Base-by-base conservation (phyloP, 208 protist species). In the Phytomonas francai region DNA sequence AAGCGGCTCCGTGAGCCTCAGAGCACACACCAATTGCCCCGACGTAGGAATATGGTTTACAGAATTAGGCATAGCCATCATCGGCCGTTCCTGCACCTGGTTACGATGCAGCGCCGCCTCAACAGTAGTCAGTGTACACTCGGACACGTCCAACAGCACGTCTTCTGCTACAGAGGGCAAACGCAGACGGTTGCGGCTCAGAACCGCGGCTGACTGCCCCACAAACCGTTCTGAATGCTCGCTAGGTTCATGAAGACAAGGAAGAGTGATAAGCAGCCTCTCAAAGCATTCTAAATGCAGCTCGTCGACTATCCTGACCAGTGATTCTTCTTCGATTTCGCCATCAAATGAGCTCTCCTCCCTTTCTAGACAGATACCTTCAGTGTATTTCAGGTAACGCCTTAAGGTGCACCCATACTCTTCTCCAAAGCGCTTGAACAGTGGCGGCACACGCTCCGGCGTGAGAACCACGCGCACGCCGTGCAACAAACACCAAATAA, bases 361-460 rank as follows among this genome's bases (percentile, higher is more conserved):
- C 25, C 25, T 25, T 54, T 25, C 45, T 25, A 22, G 45, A 9
- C 45, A 54, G 19, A 54, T 25, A 54, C 11, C 45, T 54, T 54
- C 45, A 25, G 5, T 25, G 25, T 54, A 19, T 9, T 22, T 22
- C 19, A 54, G 45, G 22, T 54, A 19, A 54, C 16, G 8, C 45
- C 71, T 63, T 30, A 83, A 61, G 36, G 58, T 59, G 0, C 34
- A 22, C 11, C 72, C 36, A 32, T 80, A 67, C 5, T 65, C 74
- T 22, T 71, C 70, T n/a, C 81, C 78, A 61, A 85, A 86, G 1
- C 45, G 39, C 60, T 80, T 78, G 22, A 88, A 67, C 3, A 84
- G 63, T 4, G 69, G 58, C 5, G 86, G 86, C 27, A 71, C 71
- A 57, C 76, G 69, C 67, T 87, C 84, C 16, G 86, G 78, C 2